A percentile compares a stretch with the other conserved stretches of the same genome.
These are phyloP conservation scores for Fusarium mundagurra DNA, from an alignment of 2,329 filamentous ascomycete genomes.

Conservation along the genomic window DNA sequence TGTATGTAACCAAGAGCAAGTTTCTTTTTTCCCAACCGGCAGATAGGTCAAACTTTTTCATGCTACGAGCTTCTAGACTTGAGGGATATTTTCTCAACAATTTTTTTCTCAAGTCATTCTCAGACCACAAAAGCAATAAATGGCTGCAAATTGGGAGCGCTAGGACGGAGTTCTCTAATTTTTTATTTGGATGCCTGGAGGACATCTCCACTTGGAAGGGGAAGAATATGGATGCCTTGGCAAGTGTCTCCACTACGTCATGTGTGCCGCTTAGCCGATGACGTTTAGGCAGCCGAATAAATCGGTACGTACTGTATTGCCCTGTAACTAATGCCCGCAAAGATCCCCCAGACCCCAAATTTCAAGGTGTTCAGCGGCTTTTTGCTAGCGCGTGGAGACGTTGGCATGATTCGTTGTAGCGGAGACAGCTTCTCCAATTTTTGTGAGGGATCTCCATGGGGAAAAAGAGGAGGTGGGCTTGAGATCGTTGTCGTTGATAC, in stretches of 20 bases:
- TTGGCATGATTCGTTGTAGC: not conserved
- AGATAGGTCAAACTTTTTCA: not conserved
- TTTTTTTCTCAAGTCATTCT: not conserved
- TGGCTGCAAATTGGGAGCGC: not conserved
- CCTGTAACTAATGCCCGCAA: not conserved
- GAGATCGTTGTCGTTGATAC: not conserved
- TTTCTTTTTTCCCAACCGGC: not conserved
- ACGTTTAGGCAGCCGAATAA: constrained; percentile 32
- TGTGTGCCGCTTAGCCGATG: constrained; percentile 25
- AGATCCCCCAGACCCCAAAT: constrained; percentile 16
- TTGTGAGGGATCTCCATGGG: constrained; percentile 1
- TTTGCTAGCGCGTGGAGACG: not conserved
- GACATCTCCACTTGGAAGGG: not conserved
- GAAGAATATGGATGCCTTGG: constrained; percentile 23
- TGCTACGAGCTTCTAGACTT: not conserved
- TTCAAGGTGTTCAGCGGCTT: constrained; percentile 19
- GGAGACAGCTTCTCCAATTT: constrained; percentile 13
- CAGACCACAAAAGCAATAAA: not conserved
- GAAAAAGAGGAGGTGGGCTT: constrained; percentile 4
- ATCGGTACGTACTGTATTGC: constrained; percentile 12
- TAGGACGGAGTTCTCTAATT: not conserved
- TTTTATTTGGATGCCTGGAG: constrained; percentile 21
- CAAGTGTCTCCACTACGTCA: constrained; percentile 19
- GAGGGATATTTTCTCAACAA: constrained; percentile 9
- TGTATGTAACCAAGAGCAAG: not conserved